Conservation (phyloP, 331 rosid genomes). For the Telfairia occidentalis region DNA sequence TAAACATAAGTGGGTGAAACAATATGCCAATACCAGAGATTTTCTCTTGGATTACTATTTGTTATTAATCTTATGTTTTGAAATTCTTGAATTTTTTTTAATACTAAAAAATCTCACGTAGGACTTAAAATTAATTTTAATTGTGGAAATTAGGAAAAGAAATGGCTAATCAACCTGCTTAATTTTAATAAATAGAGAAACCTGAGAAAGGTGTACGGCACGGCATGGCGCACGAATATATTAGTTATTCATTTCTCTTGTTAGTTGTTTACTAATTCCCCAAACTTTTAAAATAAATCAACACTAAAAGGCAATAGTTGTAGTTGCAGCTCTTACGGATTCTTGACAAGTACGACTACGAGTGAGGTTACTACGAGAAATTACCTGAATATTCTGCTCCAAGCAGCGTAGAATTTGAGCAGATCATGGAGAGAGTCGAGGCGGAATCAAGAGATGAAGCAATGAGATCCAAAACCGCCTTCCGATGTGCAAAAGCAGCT, state of each 20-base stretch:
- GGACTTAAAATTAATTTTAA: too few species aligned
- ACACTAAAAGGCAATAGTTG: too few species aligned
- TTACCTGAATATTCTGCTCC: neutral
- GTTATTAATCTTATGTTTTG: too few species aligned
- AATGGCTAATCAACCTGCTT: too few species aligned
- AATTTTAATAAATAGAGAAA: neutral
- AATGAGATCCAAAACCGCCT: slow-evolving; percentile 17
- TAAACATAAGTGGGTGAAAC: too few species aligned
- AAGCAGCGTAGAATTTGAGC: neutral
- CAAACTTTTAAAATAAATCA: neutral
- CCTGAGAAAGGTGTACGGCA: neutral
- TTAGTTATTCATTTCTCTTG: neutral
- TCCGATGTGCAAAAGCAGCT: slow-evolving; percentile 51
- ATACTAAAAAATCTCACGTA: too few species aligned
- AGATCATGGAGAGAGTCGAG: slow-evolving; percentile 10
- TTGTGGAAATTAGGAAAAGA: neutral
- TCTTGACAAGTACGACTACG: neutral
- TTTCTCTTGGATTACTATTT: too few species aligned
- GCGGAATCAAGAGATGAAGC: slow-evolving; percentile 22
- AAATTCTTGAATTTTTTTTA: too few species aligned
- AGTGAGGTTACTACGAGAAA: neutral
- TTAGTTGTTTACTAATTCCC: neutral
- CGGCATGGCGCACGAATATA: neutral
- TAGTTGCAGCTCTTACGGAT: neutral
- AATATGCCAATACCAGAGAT: too few species aligned